Conservation (phyloP, 2,329 filamentous ascomycete species). For the Diplocarpon rosae region DNA sequence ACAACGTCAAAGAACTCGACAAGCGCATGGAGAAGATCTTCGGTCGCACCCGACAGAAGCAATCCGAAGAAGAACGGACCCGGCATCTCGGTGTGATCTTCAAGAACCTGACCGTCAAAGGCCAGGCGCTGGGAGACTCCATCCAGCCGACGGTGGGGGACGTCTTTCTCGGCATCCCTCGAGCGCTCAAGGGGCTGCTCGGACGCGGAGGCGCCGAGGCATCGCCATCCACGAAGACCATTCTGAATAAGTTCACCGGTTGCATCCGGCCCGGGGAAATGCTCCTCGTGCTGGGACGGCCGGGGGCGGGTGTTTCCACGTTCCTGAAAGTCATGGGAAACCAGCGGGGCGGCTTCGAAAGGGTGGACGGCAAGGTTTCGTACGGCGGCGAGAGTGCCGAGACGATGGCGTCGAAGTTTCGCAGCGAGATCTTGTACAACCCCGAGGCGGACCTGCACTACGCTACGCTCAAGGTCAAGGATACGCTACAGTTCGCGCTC, state of each 20-base stretch:
- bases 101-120: slow-evolving; percentile 23
- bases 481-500: slow-evolving; percentile 44
- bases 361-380: slow-evolving; percentile 47
- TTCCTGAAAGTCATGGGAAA: slow-evolving; percentile 61
- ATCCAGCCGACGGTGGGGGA: too few relatives aligned
- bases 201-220: neutral
- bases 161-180: slow-evolving; percentile 24
- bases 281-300: slow-evolving; percentile 57
- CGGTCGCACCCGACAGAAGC: too few relatives aligned
- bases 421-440: slow-evolving; percentile 46
- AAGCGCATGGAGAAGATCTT: too few relatives aligned
- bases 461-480: slow-evolving; percentile 37
- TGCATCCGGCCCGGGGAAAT: slow-evolving; percentile 65
- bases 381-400: slow-evolving; percentile 38
- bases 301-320: slow-evolving; percentile 60
- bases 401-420: slow-evolving; percentile 35
- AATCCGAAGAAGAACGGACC: too few relatives aligned
- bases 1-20: too few relatives aligned
- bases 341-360: slow-evolving; percentile 45
- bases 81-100: slow-evolving; percentile 28
- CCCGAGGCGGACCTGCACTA: slow-evolving; percentile 42
- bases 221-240: slow-evolving; percentile 37
- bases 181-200: slow-evolving; percentile 9
- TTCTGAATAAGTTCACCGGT: slow-evolving; percentile 54
- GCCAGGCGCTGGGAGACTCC: too few relatives aligned